Evolutionary conservation across 352 stramenopile species (phyloP), one percentile per base, ranked within the genome.

Genomic region (Blastocystis sp.): DNA sequence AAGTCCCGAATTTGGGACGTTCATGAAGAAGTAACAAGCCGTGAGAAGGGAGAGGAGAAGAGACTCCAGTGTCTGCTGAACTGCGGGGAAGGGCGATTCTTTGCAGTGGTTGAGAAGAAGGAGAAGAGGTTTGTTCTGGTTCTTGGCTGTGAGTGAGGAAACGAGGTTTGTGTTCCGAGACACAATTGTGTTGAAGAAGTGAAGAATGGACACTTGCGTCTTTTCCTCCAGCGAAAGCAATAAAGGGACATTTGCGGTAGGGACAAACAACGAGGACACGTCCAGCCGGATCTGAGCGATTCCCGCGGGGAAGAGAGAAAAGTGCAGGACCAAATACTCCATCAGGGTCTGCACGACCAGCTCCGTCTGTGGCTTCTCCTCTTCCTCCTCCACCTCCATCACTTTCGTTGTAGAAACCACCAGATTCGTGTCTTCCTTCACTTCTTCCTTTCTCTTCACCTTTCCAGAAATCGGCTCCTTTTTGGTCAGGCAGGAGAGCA

Each of bases 311-410:
- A 67, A 84, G 19, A 84, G 41, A 0, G 10, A 10, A 48, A n/a
- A 41, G 7, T 59, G 14, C 48, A 59, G 10, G 5, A 34, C 7
- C 21, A 84, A 52, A 53, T 56, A 84, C 0, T 62, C 34, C 40
- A 28, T 28, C 28, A 66, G 34, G 1, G 19, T 19, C 23, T 84
- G 56, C 59, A 84, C n/a, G 10, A 84, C 28, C 40, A 19, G 17
- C 2, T 69, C 53, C 0, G 9, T 17, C 17, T 53, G 61, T 40
- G 19, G 23, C 21, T 17, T 53, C 60, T n/a, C 74, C 41, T 48
- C 74, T 81, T 81, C 52, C 52, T 64, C 52, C 56, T 45, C 21
- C 43, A 41, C 69, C 43, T 79, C 69, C 19, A 14, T 41, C n/a
- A 84, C 60, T 9, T 67, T 34, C n/a, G 45, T 70, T 3, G 34